Evolutionary conservation across 768 basidiomycete species (phyloP).

Genomic region (Filobasidium wieringae): DNA sequence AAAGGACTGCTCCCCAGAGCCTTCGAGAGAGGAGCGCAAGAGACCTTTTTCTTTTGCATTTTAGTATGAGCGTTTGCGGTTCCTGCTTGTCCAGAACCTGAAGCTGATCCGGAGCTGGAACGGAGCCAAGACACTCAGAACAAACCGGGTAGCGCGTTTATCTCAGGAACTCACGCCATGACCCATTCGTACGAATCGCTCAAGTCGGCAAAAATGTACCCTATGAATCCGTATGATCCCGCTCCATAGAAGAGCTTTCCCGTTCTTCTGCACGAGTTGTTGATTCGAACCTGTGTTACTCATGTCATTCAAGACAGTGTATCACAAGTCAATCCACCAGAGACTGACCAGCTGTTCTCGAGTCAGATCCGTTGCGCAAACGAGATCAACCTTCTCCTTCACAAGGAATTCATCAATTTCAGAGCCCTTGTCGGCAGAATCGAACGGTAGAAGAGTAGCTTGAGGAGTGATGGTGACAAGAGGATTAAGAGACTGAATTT

Average conservation of each 20-base stretch:
- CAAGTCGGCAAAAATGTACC: conserved; percentile 91
- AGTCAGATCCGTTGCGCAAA: conserved; percentile 73
- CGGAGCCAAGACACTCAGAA: background rate
- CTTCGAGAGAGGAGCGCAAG: conserved; percentile 45
- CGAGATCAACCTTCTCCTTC: conserved; percentile 49
- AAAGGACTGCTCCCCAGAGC: conserved; percentile 48
- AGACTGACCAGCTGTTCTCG: conserved; percentile 56
- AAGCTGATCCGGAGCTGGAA: background rate
- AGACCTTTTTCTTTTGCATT: conserved; percentile 46
- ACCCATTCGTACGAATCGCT: conserved; percentile 68
- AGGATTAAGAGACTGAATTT: conserved; percentile 83
- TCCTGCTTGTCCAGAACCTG: background rate
- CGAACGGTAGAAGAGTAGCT: conserved; percentile 48
- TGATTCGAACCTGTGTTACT: conserved; percentile 54
- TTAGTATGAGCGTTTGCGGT: conserved; percentile 29
- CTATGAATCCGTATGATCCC: conserved; percentile 75
- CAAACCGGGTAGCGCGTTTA: too few relatives aligned
- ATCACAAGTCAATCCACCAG: background rate
- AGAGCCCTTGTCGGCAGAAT: conserved; percentile 9
- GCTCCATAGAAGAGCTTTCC: conserved; percentile 81
- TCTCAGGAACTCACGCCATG: conserved; percentile 52
- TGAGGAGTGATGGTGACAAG: conserved; percentile 69
- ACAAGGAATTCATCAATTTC: conserved; percentile 29
- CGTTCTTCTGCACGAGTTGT: conserved; percentile 62
- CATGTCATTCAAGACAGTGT: conserved; percentile 12